phyloP scores from a whole-genome alignment of 805 yeast species.

The Yarrowia sp. region DNA sequence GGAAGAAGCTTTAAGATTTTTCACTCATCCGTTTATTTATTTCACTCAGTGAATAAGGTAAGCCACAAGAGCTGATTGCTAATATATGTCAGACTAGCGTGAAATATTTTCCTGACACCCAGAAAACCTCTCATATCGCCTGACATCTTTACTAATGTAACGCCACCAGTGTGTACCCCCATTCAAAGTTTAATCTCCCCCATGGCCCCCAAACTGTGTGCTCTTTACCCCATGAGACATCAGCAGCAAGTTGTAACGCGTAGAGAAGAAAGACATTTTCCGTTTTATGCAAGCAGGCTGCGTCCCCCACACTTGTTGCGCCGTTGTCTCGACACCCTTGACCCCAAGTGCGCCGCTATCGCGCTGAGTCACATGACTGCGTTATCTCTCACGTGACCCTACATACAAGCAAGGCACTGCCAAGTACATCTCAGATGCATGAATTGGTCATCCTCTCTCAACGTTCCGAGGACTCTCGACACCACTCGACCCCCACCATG shows the following conservation, averaged over 20 bases:
- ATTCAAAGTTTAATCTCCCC: neutral
- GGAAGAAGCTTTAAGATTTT: too few relatives aligned
- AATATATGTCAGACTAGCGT: too few relatives aligned
- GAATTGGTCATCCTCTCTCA: slow-evolving; percentile 14
- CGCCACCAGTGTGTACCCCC: too few relatives aligned
- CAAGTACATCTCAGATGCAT: slow-evolving; percentile 17
- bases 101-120: too few relatives aligned
- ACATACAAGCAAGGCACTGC: slow-evolving; percentile 12
- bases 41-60: too few relatives aligned
- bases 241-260: neutral
- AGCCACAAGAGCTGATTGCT: too few relatives aligned
- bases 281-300: neutral
- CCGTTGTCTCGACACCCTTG: neutral
- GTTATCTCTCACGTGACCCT: slow-evolving; percentile 18
- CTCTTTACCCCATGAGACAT: neutral
- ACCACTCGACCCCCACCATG: neutral
- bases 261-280: neutral
- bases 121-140: too few relatives aligned
- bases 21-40: too few relatives aligned
- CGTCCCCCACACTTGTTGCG: too few relatives aligned
- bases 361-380: slow-evolving; percentile 18
- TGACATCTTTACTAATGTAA: too few relatives aligned
- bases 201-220: neutral
- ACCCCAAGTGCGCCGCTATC: too few relatives aligned
- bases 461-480: neutral